Conservation (phyloP, 345 rosid genomes). For the Citrus trifoliata region DNA sequence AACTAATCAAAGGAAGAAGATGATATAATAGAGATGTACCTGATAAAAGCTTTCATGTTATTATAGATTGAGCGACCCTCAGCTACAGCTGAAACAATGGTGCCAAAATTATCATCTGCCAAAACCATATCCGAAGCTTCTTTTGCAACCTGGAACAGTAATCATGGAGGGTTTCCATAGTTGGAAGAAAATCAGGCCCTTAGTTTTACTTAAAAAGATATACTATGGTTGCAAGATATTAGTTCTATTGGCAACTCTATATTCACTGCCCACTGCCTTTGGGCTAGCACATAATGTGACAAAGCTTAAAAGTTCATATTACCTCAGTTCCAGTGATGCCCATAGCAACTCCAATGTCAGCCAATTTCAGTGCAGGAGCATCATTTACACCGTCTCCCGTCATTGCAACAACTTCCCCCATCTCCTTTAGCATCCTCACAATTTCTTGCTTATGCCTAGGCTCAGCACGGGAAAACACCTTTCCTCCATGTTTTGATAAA, state of each 20-base stretch:
- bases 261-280: neutral
- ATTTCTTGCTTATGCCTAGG: slow-evolving; percentile 92
- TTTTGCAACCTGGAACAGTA: slow-evolving; percentile 71
- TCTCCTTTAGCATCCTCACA: slow-evolving; percentile 80
- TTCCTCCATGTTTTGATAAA: slow-evolving; percentile 68
- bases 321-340: slow-evolving; percentile 99
- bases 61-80: slow-evolving; percentile 91
- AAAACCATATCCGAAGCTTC: slow-evolving; percentile 98
- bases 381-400: slow-evolving; percentile 98
- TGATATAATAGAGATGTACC: slow-evolving; percentile 32
- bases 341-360: slow-evolving; percentile 96
- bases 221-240: neutral
- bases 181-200: neutral
- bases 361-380: slow-evolving; percentile 94
- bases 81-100: slow-evolving; percentile 79
- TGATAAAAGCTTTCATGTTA: slow-evolving; percentile 94
- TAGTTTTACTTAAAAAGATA: neutral
- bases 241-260: neutral
- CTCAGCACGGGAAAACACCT: slow-evolving; percentile 89
- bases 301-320: slow-evolving; percentile 7
- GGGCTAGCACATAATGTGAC: neutral
- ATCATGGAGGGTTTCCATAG: neutral
- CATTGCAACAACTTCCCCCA: slow-evolving; percentile 95
- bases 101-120: slow-evolving; percentile 88
- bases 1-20: slow-evolving; percentile 3